phyloP scores from a whole-genome alignment of 352 stramenopile genomes.

The Phytophthora hibernalis region DNA sequence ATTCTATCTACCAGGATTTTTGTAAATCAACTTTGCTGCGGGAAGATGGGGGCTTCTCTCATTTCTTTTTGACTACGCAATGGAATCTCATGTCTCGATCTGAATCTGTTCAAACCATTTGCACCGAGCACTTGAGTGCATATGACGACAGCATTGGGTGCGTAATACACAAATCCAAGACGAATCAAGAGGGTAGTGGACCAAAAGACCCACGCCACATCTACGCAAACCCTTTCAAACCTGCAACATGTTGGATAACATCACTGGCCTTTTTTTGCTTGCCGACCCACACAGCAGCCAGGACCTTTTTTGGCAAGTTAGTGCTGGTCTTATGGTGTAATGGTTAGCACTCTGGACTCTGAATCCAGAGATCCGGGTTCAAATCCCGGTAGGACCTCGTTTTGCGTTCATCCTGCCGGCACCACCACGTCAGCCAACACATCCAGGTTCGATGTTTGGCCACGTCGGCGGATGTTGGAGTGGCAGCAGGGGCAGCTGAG shows the following conservation, averaged over 20 bases:
- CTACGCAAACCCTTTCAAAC: constrained; percentile 16
- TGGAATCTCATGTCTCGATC: constrained; percentile 29
- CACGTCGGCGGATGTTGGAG: too few species aligned
- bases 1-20: constrained; percentile 1
- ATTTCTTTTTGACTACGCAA: constrained; percentile 30
- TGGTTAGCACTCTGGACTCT: too few species aligned
- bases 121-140: constrained; percentile 15
- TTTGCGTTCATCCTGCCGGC: too few species aligned
- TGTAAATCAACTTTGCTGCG: background rate
- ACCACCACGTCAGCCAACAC: too few species aligned
- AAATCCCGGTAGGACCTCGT: too few species aligned
- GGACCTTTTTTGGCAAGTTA: constrained; percentile 7
- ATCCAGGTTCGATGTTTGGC: too few species aligned
- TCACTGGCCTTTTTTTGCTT: constrained; percentile 9
- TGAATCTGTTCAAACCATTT: constrained; percentile 1
- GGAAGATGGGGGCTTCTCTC: constrained; percentile 20
- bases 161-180: constrained; percentile 31
- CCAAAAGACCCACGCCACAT: constrained; percentile 18
- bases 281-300: background rate
- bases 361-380: too few species aligned
- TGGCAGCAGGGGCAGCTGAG: too few species aligned
- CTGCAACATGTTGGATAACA: constrained; percentile 6
- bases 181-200: constrained; percentile 22
- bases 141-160: constrained; percentile 26
- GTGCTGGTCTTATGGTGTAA: too few species aligned